Conservation (phyloP, 768 basidiomycete genomes). For the Hericium alpestre region DNA sequence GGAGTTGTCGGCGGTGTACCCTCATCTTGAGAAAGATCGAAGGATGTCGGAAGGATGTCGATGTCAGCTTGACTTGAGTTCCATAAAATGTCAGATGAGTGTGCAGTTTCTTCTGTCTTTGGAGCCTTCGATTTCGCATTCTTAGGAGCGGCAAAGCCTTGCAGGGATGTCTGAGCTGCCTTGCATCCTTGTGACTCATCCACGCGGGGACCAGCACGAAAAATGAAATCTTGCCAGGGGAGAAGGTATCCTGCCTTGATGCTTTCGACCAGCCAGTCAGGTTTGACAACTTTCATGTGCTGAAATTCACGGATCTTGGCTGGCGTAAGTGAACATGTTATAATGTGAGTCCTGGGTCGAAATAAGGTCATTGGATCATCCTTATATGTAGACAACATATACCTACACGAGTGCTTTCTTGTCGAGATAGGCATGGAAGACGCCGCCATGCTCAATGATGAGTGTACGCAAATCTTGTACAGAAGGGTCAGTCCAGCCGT, state of each 20-base stretch:
- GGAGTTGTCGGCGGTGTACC: background rate
- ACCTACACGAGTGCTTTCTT: constrained; percentile 65
- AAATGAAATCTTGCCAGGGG: constrained; percentile 73
- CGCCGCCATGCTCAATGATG: constrained; percentile 74
- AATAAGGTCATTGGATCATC: background rate
- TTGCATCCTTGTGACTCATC: constrained; percentile 41
- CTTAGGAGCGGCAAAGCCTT: constrained; percentile 10
- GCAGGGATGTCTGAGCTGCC: constrained; percentile 27
- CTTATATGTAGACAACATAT: background rate
- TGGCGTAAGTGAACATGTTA: constrained; percentile 85
- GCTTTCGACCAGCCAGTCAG: constrained; percentile 84
- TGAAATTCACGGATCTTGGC: constrained; percentile 84
- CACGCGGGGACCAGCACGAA: constrained; percentile 35
- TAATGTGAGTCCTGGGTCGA: constrained; percentile 66
- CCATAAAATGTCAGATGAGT: background rate
- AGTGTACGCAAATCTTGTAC: constrained; percentile 75
- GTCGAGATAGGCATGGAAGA: constrained; percentile 76
- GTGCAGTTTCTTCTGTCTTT: background rate
- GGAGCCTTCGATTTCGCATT: background rate
- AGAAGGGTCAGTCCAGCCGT: constrained; percentile 82
- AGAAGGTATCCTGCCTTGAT: constrained; percentile 54
- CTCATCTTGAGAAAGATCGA: background rate
- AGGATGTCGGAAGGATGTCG: background rate
- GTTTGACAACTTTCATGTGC: constrained; percentile 80
- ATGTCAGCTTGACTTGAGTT: background rate